Percentiles rank a stretch among this genome's conserved stretches.
Conservation (phyloP, 2,329 filamentous ascomycete species). For the Neopestalotiopsis sp. region DNA sequence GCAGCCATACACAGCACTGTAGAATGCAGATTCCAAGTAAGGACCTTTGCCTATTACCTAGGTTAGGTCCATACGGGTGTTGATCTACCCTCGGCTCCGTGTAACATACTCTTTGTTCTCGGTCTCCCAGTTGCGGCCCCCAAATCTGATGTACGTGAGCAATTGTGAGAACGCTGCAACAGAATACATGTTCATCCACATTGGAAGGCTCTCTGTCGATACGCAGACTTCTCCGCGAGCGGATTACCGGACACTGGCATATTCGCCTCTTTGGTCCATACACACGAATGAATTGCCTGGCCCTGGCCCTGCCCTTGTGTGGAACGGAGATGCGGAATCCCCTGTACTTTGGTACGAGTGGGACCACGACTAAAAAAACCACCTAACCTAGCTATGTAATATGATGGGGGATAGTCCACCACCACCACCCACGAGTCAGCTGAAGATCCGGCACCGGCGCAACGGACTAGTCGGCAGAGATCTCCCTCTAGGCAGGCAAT, state of each 20-base stretch:
- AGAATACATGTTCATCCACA: background rate
- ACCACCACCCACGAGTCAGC: conserved; percentile 22
- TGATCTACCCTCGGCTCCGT: background rate
- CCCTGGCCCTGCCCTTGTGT: background rate
- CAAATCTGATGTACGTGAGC: too few species aligned
- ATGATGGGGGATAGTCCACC: background rate
- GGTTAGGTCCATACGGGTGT: background rate
- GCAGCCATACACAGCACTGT: background rate
- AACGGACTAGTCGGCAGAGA: conserved; percentile 21
- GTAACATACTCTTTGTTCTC: background rate
- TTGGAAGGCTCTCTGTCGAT: background rate
- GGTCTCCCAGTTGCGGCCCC: too few species aligned
- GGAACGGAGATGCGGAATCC: conserved; percentile 3
- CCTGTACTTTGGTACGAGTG: conserved; percentile 1
- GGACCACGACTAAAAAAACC: background rate
- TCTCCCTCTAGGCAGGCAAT: conserved; percentile 21
- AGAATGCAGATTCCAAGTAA: background rate
- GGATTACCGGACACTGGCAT: background rate
- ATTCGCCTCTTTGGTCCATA: background rate
- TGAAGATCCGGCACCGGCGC: conserved; percentile 23
- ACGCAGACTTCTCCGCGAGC: background rate
- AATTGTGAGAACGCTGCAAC: background rate
- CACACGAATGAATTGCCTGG: background rate
- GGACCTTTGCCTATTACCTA: background rate
- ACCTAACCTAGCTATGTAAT: background rate